A percentile compares a stretch with the other conserved stretches of the same genome.
These are phyloP conservation scores for Macrocybe gigantea DNA, from an alignment of 768 basidiomycete genomes.

Conservation along the genomic window DNA sequence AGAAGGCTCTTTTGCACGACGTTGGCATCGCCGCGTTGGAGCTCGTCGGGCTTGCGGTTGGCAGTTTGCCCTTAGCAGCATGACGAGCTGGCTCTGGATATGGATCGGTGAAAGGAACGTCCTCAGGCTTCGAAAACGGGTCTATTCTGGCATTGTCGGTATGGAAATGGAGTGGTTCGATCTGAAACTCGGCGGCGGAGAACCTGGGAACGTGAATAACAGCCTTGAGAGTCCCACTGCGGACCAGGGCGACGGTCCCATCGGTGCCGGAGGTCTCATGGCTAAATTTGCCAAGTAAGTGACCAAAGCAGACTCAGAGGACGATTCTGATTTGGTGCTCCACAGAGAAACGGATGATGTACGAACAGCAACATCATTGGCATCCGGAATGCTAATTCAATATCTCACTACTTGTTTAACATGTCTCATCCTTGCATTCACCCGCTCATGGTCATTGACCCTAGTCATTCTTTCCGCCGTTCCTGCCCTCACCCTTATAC, in stretches of 20 bases:
- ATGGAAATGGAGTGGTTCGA: constrained; percentile 94
- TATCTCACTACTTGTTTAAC: constrained; percentile 75
- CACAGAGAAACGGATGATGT: constrained; percentile 92
- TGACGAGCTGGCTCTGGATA: constrained; percentile 81
- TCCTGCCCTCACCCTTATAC: constrained; percentile 74
- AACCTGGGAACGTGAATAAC: too few species aligned
- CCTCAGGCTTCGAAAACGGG: constrained; percentile 54
- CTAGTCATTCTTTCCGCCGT: constrained; percentile 90
- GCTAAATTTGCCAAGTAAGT: constrained; percentile 80
- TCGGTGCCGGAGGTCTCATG: constrained; percentile 90
- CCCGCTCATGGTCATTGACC: constrained; percentile 75
- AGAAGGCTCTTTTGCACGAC: constrained; percentile 46
- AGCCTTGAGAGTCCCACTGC: constrained; percentile 20
- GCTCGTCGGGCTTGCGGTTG: constrained; percentile 60
- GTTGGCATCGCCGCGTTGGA: constrained; percentile 60
- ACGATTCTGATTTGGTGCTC: neutral
- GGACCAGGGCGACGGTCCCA: constrained; percentile 40
- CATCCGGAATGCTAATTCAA: constrained; percentile 73
- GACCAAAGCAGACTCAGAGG: neutral
- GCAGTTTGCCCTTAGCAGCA: constrained; percentile 65
- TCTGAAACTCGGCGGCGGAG: constrained; percentile 49
- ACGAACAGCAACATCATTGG: constrained; percentile 76
- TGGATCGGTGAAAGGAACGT: constrained; percentile 81
- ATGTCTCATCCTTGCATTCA: constrained; percentile 78
- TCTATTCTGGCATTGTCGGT: constrained; percentile 60